Percentiles rank a stretch among this genome's conserved stretches.
phyloP scores from a whole-genome alignment of 2,329 filamentous ascomycete genomes.

The Stagonosporopsis tanaceti region DNA sequence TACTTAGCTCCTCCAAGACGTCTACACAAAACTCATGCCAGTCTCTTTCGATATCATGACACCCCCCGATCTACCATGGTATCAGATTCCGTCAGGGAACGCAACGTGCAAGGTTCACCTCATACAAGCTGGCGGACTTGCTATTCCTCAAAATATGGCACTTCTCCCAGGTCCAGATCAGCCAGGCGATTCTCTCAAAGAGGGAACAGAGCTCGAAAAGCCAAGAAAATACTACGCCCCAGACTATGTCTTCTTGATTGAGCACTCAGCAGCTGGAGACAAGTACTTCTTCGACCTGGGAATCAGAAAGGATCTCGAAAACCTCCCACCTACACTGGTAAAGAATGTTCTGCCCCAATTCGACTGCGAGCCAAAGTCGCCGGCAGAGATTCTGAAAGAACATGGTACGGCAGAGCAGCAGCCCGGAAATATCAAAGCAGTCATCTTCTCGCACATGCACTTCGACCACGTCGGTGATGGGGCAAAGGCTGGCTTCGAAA shows the following conservation, averaged over 20 bases:
- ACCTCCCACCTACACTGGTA: constrained; percentile 51
- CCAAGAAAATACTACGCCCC: constrained; percentile 34
- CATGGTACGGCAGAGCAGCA: constrained; percentile 39
- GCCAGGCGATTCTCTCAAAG: constrained; percentile 50
- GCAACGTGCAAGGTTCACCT: constrained; percentile 43
- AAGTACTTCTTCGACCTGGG: constrained; percentile 64
- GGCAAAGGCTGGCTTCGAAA: constrained; percentile 44
- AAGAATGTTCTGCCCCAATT: constrained; percentile 52
- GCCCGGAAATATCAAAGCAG: constrained; percentile 51
- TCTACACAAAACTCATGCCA: not conserved
- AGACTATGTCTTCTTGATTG: constrained; percentile 44
- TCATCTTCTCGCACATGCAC: constrained; percentile 52
- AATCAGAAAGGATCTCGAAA: constrained; percentile 56
- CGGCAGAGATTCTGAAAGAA: constrained; percentile 38
- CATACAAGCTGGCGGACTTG: constrained; percentile 52
- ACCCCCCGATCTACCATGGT: constrained; percentile 29
- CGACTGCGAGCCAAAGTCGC: constrained; percentile 45
- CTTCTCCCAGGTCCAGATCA: constrained; percentile 55
- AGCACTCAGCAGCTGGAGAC: constrained; percentile 40
- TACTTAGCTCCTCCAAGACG: not conserved
- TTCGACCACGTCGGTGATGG: constrained; percentile 54
- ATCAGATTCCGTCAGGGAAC: constrained; percentile 33
- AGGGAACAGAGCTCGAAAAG: constrained; percentile 44
- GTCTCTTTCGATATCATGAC: constrained; percentile 9
- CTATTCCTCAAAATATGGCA: constrained; percentile 57